Conservation (phyloP, 139 green algal genomes). For the Micromonas pusilla region DNA sequence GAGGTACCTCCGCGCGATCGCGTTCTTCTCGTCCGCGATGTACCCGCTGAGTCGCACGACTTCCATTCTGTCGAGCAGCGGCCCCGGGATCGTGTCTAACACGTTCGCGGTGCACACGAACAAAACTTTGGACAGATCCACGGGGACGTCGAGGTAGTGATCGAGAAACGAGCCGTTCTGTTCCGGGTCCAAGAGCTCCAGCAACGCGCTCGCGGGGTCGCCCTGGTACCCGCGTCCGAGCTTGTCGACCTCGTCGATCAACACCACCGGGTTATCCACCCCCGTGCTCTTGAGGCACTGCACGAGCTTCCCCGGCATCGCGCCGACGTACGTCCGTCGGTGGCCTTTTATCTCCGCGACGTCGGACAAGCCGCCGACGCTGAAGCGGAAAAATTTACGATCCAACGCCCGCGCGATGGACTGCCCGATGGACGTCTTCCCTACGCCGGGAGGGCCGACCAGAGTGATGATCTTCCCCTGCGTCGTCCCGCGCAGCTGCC, state of each 20-base stretch:
- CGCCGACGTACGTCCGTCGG: conserved; percentile 92
- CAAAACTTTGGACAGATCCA: conserved; percentile 91
- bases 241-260: conserved; percentile 99
- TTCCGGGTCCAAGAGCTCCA: conserved; percentile 97
- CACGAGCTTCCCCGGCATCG: conserved; percentile 97
- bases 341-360: conserved; percentile 52
- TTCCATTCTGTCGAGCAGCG: conserved; percentile 96
- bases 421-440: conserved; percentile 47
- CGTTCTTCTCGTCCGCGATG: conserved; percentile 84
- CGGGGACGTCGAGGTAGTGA: conserved; percentile 93
- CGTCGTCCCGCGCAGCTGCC: conserved; percentile 56
- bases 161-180: conserved; percentile 91
- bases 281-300: conserved; percentile 87
- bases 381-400: conserved; percentile 40
- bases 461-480: conserved; percentile 78
- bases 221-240: conserved; percentile 56
- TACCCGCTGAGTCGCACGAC: conserved; percentile 80
- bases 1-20: conserved; percentile 87
- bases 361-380: conserved; percentile 48
- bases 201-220: conserved; percentile 85
- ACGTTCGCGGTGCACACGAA: conserved; percentile 96
- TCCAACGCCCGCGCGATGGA: conserved; percentile 42
- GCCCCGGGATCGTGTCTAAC: conserved; percentile 88
- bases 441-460: conserved; percentile 48
- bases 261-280: conserved; percentile 82